These are phyloP conservation scores for Harrya chromipes DNA, from an alignment of 768 basidiomycete species.

Conservation along the genomic window DNA sequence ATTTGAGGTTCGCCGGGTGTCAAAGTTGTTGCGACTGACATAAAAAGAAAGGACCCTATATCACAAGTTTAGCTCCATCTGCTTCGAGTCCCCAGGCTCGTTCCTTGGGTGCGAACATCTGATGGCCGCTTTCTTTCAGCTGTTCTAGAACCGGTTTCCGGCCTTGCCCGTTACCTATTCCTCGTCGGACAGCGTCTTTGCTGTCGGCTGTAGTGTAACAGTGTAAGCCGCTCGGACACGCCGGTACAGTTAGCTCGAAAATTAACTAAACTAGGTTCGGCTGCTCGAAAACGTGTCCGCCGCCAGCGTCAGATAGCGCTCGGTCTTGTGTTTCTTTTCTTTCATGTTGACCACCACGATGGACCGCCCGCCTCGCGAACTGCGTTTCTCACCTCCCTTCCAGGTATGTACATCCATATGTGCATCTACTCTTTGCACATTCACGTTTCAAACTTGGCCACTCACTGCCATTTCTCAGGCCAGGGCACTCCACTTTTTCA, in stretches of 20 bases:
- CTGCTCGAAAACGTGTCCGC: slow-evolving; percentile 28
- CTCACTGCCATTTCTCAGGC: slow-evolving; percentile 12
- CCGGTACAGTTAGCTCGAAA: slow-evolving; percentile 7
- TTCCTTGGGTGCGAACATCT: slow-evolving; percentile 11
- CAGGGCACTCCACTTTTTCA: slow-evolving; percentile 40
- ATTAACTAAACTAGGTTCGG: slow-evolving; percentile 23
- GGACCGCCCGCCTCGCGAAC: slow-evolving; percentile 26
- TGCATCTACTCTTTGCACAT: not conserved
- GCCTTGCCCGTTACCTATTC: not conserved
- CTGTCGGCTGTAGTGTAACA: not conserved
- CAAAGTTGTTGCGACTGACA: slow-evolving; percentile 2
- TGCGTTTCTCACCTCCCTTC: slow-evolving; percentile 16
- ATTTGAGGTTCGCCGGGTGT: not conserved
- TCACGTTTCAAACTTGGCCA: slow-evolving; percentile 14
- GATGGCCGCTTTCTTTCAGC: not conserved
- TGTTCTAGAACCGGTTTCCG: not conserved
- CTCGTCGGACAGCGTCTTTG: not conserved
- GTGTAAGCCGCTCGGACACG: not conserved
- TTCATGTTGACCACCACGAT: slow-evolving; percentile 22
- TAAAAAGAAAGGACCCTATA: slow-evolving; percentile 22
- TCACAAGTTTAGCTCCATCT: slow-evolving; percentile 14
- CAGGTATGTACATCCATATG: slow-evolving; percentile 24
- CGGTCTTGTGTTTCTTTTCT: slow-evolving; percentile 3
- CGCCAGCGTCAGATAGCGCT: slow-evolving; percentile 23
- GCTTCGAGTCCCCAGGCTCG: slow-evolving; percentile 9